Conservation (phyloP, 2,329 filamentous ascomycete genomes). For the Ophiosphaerella korrae region DNA sequence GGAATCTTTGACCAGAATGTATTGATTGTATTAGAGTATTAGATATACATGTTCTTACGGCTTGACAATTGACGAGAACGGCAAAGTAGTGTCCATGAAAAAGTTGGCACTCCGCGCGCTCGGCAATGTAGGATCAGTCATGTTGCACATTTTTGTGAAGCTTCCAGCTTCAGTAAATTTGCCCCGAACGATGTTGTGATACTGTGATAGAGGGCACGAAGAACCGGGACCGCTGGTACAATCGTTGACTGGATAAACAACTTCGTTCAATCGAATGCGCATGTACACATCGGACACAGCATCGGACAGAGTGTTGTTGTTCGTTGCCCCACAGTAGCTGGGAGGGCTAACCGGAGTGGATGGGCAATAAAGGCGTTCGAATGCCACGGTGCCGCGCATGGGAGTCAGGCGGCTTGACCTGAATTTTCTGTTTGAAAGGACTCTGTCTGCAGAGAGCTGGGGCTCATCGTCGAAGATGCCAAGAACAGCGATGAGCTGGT, state of each 20-base stretch:
- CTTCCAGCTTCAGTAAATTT: slow-evolving; percentile 56
- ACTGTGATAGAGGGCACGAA: slow-evolving; percentile 39
- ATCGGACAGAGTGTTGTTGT: slow-evolving; percentile 1
- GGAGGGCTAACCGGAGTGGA: neutral
- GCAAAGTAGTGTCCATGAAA: slow-evolving; percentile 31
- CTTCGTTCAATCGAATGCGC: slow-evolving; percentile 66
- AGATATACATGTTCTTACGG: slow-evolving; percentile 13
- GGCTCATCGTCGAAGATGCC: slow-evolving; percentile 66
- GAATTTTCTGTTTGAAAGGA: slow-evolving; percentile 58
- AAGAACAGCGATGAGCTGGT: slow-evolving; percentile 63
- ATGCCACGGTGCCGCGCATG: slow-evolving; percentile 69
- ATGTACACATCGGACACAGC: slow-evolving; percentile 51
- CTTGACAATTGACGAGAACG: slow-evolving; percentile 30
- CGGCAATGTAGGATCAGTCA: slow-evolving; percentile 22
- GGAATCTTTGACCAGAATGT: too few species aligned
- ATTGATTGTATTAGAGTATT: neutral
- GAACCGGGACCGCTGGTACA: slow-evolving; percentile 61
- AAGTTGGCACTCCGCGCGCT: slow-evolving; percentile 29
- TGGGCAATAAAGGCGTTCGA: slow-evolving; percentile 65
- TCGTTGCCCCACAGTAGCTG: too few species aligned
- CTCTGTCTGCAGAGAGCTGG: slow-evolving; percentile 54
- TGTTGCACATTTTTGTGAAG: slow-evolving; percentile 54
- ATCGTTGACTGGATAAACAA: slow-evolving; percentile 63
- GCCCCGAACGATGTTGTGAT: slow-evolving; percentile 47
- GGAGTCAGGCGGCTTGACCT: slow-evolving; percentile 62